Evolutionary conservation across 75 land plant species (phyloP), one percentile per base, ranked within the genome.

Genomic region (Sequoia sempervirens): DNA sequence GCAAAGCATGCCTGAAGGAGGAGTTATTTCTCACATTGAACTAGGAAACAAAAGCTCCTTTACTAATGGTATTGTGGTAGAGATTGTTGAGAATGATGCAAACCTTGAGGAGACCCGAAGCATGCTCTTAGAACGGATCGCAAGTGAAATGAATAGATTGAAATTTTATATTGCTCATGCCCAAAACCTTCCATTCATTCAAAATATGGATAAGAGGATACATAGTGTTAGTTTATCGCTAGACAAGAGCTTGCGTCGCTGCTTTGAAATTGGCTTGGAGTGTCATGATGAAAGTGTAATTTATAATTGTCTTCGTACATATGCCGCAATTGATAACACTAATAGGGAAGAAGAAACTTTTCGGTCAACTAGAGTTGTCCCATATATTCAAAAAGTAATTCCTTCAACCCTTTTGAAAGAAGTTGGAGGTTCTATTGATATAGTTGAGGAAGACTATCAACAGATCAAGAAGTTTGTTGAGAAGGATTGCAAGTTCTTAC

Each of bases 111-210:
- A 92, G 75, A 88, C 96, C n/a, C 99, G 96, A 79, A 98, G 99
- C 87, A 93, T 95, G 88, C 90, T 98, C 66, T 88, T 98, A 86
- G 99, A 98, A 82, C 90, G 98, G 83, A 98, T 98, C 84, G 95
- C 99, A 28, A 96, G 99, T 89, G 99, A 98, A 85, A 98, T 98
- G 98, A 98, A 98, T 87, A 91, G 99, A 37, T 83, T 98, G 75
- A 98, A 98, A 80, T 98, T 96, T 83, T 92, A 93, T 81, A 89
- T 93, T 81, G 92, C 95, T 69, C 92, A 91, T 84, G 92, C 92
- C 54, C 90, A 98, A 34, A 34, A 34, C 36, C 36, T 34, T 34
- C 36, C 36, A 34, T 34, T 34, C 36, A 34, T 34, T 34, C 36
- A 34, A 0, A 34, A 34, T 34, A 34, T 34, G 36, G 36, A 34